These are phyloP conservation scores for Trametes sp. DNA, from an alignment of 1,284 basidiomycete genomes.

Conservation along the genomic window DNA sequence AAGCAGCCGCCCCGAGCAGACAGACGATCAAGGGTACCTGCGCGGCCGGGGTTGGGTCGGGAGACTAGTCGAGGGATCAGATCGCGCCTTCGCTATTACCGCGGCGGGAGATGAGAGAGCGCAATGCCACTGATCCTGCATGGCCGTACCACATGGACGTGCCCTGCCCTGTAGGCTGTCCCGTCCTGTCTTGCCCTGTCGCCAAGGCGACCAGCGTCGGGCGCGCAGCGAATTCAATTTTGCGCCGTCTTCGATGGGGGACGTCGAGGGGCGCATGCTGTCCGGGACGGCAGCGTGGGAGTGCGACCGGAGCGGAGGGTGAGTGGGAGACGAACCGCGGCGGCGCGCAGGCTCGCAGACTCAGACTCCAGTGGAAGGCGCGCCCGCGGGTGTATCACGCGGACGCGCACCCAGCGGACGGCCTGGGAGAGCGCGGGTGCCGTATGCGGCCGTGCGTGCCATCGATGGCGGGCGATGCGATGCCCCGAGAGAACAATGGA, in stretches of 20 bases:
- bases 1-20: too few relatives aligned
- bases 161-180: neutral
- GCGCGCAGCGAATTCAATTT: neutral
- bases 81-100: neutral
- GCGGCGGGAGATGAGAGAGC: neutral
- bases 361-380: too few relatives aligned
- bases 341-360: too few relatives aligned
- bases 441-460: slow-evolving; percentile 8
- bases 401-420: neutral
- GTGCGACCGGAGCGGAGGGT: slow-evolving; percentile 1
- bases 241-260: neutral
- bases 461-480: slow-evolving; percentile 10
- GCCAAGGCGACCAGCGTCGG: neutral
- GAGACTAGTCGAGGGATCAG: neutral
- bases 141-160: neutral
- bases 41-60: neutral
- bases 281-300: slow-evolving; percentile 5
- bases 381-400: neutral
- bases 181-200: too few relatives aligned
- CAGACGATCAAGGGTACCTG: neutral
- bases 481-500: neutral
- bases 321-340: neutral
- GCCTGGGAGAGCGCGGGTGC: slow-evolving; percentile 17
- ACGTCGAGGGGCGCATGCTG: neutral
- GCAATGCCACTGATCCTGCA: neutral